phyloP scores from a whole-genome alignment of 495 filamentous ascomycete genomes.

The Bombardia bombarda region DNA sequence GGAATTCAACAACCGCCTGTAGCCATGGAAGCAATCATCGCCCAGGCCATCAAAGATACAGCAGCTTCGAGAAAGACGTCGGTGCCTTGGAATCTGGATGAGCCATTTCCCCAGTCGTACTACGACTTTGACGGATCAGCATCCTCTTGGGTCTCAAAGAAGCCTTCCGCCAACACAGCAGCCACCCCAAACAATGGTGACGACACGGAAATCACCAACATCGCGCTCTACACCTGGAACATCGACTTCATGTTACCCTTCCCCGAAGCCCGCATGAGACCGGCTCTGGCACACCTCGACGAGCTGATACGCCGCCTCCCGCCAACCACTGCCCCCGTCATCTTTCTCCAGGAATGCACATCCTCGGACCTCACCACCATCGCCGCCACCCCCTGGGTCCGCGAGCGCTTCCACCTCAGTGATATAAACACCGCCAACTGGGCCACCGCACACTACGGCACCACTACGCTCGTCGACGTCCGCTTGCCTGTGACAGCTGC shows the following conservation, averaged over 20 bases:
- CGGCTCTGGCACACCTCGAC: slow-evolving; percentile 34
- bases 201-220: no score
- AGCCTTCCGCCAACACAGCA: no score
- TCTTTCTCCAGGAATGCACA: slow-evolving; percentile 51
- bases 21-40: no score
- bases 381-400: slow-evolving; percentile 38
- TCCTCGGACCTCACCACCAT: slow-evolving; percentile 30
- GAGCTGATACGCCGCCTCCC: slow-evolving; percentile 9
- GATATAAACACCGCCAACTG: slow-evolving; percentile 22
- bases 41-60: no score
- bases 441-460: slow-evolving; percentile 41
- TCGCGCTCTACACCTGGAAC: no score
- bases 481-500: slow-evolving; percentile 28
- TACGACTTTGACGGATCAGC: no score
- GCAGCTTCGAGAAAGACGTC: no score
- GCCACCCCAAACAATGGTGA: no score
- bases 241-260: slow-evolving; percentile 41
- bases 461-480: slow-evolving; percentile 41
- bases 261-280: slow-evolving; percentile 31
- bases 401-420: slow-evolving; percentile 36
- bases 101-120: no score
- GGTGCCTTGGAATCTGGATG: no score
- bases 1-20: no score
- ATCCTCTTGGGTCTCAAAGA: no score
- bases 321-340: slow-evolving; percentile 27